Percentiles rank a stretch among this genome's conserved stretches.
Evolutionary conservation across 2,329 filamentous ascomycete genomes (phyloP).

Genomic region (Penicillium sp.): DNA sequence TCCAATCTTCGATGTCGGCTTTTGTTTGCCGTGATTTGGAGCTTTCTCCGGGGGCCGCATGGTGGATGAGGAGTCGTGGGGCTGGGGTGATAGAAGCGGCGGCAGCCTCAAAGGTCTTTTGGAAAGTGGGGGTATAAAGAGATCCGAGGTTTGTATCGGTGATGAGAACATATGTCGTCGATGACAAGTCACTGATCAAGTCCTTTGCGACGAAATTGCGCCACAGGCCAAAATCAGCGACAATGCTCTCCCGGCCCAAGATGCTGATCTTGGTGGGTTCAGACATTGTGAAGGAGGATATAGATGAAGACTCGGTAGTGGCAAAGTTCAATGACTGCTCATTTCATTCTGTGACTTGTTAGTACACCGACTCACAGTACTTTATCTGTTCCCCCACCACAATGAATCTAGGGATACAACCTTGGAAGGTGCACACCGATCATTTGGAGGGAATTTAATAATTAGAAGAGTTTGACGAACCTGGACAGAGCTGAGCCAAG

Average conservation of each 20-base stretch:
- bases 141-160: slow-evolving; percentile 90
- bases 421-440: not conserved
- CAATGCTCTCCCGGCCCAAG: slow-evolving; percentile 82
- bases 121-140: slow-evolving; percentile 77
- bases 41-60: slow-evolving; percentile 84
- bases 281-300: slow-evolving; percentile 28
- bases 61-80: slow-evolving; percentile 76
- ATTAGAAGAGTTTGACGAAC: not conserved
- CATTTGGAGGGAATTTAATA: not conserved
- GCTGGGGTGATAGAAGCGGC: slow-evolving; percentile 46
- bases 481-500: not conserved
- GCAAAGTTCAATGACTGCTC: slow-evolving; percentile 15
- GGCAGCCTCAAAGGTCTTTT: slow-evolving; percentile 59
- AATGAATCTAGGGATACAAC: slow-evolving; percentile 14
- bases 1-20: slow-evolving; percentile 95
- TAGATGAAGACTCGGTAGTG: slow-evolving; percentile 9
- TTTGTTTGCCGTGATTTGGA: slow-evolving; percentile 94
- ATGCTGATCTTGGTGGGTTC: slow-evolving; percentile 69
- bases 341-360: slow-evolving; percentile 26
- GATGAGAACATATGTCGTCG: slow-evolving; percentile 92
- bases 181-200: slow-evolving; percentile 70
- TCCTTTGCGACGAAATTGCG: slow-evolving; percentile 76
- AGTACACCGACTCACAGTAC: slow-evolving; percentile 12
- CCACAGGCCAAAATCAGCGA: slow-evolving; percentile 91
- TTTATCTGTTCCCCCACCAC: slow-evolving; percentile 11